Base-by-base conservation (phyloP, 1,139 yeast species). In the Yamadazyma buinensis region DNA sequence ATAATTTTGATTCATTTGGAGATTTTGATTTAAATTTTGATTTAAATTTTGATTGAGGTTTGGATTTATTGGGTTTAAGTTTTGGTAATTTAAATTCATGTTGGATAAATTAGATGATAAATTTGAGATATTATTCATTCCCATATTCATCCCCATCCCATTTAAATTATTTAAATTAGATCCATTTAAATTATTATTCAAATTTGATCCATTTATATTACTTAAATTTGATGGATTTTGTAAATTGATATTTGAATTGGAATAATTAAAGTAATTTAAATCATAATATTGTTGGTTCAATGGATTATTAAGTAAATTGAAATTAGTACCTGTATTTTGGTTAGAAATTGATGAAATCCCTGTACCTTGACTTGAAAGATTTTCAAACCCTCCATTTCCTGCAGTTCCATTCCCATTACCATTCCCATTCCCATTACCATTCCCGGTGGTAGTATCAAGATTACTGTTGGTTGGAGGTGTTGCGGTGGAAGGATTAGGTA, bases 401-500 rank as follows among this genome's bases (percentile, higher is more conserved):
- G 4, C 14, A n/a, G n/a, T n/a, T n/a, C n/a, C n/a, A n/a, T n/a
- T n/a, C n/a, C n/a, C n/a, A n/a, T n/a, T n/a, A n/a, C n/a, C n/a
- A n/a, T n/a, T n/a, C n/a, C n/a, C n/a, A n/a, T n/a, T n/a, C n/a
- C n/a, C n/a, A n/a, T n/a, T n/a, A n/a, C n/a, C n/a, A n/a, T n/a
- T 20, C 10, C 9, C 7, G 22, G 22, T 20, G 22, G 22, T 10
- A 20, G 22, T 7, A 7, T 20, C 9, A 10, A 20, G 22, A 20
- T 7, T 7, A 10, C 10, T 20, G 22, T 20, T 20, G 9, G 22
- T 7, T 17, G 19, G 19, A 17, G 19, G 7, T 17, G 7, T 7
- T 17, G 5, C 7, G 15, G 20, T 30, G 14, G 42, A 29, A 17
- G 77, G 73, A 29, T 45, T 54, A 20, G 63, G 60, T 38, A 80